Percentiles rank a stretch among this genome's conserved stretches.
Conservation (phyloP, 202 grass and related monocot species). For the Elaeis oleifera region DNA sequence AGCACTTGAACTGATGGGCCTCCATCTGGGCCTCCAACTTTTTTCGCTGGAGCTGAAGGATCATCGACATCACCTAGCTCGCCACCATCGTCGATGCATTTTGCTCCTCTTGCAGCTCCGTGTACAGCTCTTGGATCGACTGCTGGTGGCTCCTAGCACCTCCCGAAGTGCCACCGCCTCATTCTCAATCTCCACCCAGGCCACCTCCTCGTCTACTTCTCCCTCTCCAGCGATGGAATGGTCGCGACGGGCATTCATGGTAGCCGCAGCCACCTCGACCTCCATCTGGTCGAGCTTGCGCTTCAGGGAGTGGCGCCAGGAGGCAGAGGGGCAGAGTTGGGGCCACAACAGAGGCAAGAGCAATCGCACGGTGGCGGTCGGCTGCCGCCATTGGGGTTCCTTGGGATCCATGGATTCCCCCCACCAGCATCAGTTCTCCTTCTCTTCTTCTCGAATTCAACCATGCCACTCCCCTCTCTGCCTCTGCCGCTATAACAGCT, state of each 20-base stretch:
- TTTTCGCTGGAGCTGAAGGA: constrained; percentile 72
- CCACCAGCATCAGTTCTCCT: neutral
- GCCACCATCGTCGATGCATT: constrained; percentile 53
- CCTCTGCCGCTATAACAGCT: too few species aligned
- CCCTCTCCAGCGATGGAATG: too few species aligned
- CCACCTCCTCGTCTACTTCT: neutral
- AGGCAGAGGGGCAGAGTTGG: neutral
- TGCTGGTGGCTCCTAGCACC: constrained; percentile 20
- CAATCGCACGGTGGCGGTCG: neutral
- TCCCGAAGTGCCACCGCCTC: constrained; percentile 19
- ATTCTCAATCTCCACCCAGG: neutral
- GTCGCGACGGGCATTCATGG: too few species aligned
- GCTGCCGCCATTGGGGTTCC: neutral
- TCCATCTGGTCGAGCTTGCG: constrained; percentile 13
- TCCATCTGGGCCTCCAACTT: constrained; percentile 78
- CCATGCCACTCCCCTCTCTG: too few species aligned
- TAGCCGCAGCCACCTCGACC: neutral
- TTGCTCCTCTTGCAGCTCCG: constrained; percentile 71
- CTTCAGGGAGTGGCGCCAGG: constrained; percentile 3
- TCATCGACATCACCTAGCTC: constrained; percentile 73
- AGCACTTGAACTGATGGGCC: constrained; percentile 52
- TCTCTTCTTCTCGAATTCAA: too few species aligned
- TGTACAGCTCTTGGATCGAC: constrained; percentile 24
- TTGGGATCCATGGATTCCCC: constrained; percentile 10
- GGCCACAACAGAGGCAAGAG: constrained; percentile 6